Evolutionary conservation across 2,329 filamentous ascomycete genomes (phyloP), one percentile per base, ranked within the genome.

Genomic region (Clarireedia hainanense): DNA sequence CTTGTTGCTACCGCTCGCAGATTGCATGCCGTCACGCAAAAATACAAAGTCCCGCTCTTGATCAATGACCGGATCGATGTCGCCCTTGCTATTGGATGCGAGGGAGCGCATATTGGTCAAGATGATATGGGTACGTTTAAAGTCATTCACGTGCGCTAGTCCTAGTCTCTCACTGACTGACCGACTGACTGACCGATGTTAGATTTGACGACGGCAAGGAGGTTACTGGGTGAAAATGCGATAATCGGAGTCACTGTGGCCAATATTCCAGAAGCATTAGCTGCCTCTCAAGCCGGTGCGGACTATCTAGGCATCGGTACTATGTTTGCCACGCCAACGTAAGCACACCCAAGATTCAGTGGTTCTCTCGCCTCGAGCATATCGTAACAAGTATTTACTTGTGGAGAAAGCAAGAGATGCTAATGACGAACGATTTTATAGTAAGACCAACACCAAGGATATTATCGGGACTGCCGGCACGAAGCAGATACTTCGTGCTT

Each of bases 11-110:
- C 79, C 43, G 91, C 86, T 15, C 79, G 78, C 64, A 78, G 75
- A 62, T 78, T 97, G 50, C 91, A 95, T 69, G 70, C 74, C 39
- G 74, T 94, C 60, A 92, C 90, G 20, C 76, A 75, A 61, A 75
- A 75, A 47, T 77, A 87, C 67, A 76, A 77, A 15, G 82, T 96
- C 3, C 92, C 92, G 30, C 79, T 97, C 56, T 76, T 97, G 54
- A 91, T 97, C 75, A 97, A 97, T 69, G 94, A 97, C 70, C 84
- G 91, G 12, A 81, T 96, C 5, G 91, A 96, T 69, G 89, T 97
- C 26, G 91, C 91, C 7, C 78, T 90, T 17, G 91, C 90, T 14
- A 80, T 91, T 45, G 88, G 84, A 12, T 94, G 89, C 56, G 92
- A 96, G 73, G 94, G 94, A 47, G 90, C 96, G 7, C 94, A 97